phyloP scores from a whole-genome alignment of 1,284 basidiomycete genomes.

The Ceratobasidium papillatum region DNA sequence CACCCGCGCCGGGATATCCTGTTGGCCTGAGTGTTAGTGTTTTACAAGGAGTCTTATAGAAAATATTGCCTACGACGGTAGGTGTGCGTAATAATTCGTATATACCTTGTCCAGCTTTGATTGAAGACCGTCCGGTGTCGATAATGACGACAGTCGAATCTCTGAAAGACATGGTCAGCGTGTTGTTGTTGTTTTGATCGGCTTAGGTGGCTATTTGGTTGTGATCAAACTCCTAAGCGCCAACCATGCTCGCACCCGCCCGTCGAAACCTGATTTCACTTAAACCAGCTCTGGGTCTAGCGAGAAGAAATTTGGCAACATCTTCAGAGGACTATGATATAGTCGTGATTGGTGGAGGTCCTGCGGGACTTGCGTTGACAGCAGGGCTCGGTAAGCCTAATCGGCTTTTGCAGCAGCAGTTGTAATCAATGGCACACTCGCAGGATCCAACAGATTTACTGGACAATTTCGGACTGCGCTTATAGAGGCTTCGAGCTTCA shows the following conservation, averaged over 20 bases:
- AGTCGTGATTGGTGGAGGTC: conserved; percentile 94
- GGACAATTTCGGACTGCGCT: conserved; percentile 65
- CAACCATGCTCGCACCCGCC: conserved; percentile 15
- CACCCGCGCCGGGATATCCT: conserved; percentile 79
- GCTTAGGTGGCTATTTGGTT: not conserved
- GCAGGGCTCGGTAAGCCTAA: conserved; percentile 76
- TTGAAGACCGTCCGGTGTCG: conserved; percentile 74
- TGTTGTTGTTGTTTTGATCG: conserved; percentile 19
- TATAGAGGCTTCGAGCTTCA: conserved; percentile 82
- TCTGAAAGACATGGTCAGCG: conserved; percentile 63
- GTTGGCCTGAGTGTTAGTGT: conserved; percentile 47
- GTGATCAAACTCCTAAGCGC: not conserved
- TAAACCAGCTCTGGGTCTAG: not conserved
- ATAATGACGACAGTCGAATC: conserved; percentile 84
- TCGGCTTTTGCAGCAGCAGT: not conserved
- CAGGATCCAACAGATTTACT: conserved; percentile 35
- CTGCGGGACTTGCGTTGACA: conserved; percentile 89
- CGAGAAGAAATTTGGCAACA: not conserved
- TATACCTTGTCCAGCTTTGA: conserved; percentile 82
- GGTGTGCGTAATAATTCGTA: conserved; percentile 82
- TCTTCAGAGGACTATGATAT: conserved; percentile 70
- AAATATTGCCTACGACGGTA: conserved; percentile 64
- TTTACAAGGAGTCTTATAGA: conserved; percentile 31
- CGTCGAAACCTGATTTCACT: not conserved
- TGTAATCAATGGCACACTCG: not conserved